These are phyloP conservation scores for Primulina eburnea DNA, from an alignment of 257 asterid genomes.

Conservation along the genomic window DNA sequence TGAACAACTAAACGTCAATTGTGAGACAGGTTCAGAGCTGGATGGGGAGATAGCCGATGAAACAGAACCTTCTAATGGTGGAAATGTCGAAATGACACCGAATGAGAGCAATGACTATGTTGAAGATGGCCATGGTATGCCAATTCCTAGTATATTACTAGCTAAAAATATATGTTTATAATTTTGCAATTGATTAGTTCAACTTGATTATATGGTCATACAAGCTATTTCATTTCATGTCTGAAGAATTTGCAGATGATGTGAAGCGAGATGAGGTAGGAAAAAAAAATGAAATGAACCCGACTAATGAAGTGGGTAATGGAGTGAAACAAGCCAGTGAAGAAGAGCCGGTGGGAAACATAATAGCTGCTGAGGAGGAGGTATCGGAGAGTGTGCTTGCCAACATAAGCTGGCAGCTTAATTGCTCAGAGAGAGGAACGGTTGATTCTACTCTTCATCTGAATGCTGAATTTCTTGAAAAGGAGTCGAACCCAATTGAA, in stretches of 20 bases:
- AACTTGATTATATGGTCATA: neutral
- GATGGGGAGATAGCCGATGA: slow-evolving; percentile 15
- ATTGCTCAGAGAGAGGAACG: neutral
- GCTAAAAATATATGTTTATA: neutral
- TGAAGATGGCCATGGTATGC: slow-evolving; percentile 26
- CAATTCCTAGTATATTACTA: neutral
- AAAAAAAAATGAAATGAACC: neutral
- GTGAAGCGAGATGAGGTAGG: slow-evolving; percentile 2
- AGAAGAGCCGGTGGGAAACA: neutral
- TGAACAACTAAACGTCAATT: slow-evolving; percentile 15
- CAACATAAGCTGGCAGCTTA: neutral
- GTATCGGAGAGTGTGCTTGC: neutral
- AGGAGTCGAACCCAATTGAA: neutral
- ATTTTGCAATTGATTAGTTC: slow-evolving; percentile 7
- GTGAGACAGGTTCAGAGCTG: slow-evolving; percentile 8
- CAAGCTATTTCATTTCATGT: neutral
- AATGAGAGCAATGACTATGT: slow-evolving; percentile 11
- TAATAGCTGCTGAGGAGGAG: slow-evolving; percentile 16
- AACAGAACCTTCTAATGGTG: slow-evolving; percentile 19
- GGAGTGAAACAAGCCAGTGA: neutral
- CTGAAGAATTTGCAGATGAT: slow-evolving; percentile 4
- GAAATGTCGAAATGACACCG: slow-evolving; percentile 7
- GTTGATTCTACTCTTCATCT: neutral
- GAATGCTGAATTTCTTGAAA: neutral
- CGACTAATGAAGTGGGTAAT: neutral